Base-by-base conservation (phyloP, 1,139 yeast genomes). In the Casaregolazyma suthepensis region DNA sequence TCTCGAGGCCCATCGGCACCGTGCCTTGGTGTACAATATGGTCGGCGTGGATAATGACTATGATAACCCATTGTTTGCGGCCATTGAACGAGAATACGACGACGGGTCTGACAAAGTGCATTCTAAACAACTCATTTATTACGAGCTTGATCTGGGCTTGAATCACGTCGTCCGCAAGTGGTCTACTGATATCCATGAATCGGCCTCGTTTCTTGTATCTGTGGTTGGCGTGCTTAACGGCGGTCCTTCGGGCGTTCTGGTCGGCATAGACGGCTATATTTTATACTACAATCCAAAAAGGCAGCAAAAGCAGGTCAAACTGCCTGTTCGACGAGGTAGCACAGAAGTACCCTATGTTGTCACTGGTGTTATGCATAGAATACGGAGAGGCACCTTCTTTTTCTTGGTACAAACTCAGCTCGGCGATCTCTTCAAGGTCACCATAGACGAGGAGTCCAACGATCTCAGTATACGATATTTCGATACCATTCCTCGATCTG, bases 101-200 rank as follows among this genome's bases (percentile, higher is more conserved):
- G 43, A 35, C 5, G 29, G 3, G 12, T 9, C 38, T 12, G 48
- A 35, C 10, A 10, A 31, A 59, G 56, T 5, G 58, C 59, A n/a
- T 60, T 56, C 52, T 15, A 71, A 70, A 51, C 63, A 66, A 43
- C 70, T 91, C 55, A 78, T 80, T 7, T 85, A 79, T 66, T 91
- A 91, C 69, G 94, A 88, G 64, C 71, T 91, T 31, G 98, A 93
- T 67, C 77, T 87, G 51, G 96, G 98, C 0, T 73, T 91, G 52
- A 90, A 91, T 64, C 87, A 85, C 64, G 79, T 90, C 1, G 75
- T 85, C 1, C 78, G 77, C 54, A 76, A 74, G 55, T 74, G 79
- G 54, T 66, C 79, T 2, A 76, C 71, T 37, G 66, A 61, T 9
- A 69, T 80, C 2, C 74, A 75, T 5, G 64, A 61, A 29, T 70